A percentile compares a stretch with the other conserved stretches of the same genome.
Evolutionary conservation across 176 grass and related monocot genomes (phyloP).

Genomic region (Carex myosuroides): DNA sequence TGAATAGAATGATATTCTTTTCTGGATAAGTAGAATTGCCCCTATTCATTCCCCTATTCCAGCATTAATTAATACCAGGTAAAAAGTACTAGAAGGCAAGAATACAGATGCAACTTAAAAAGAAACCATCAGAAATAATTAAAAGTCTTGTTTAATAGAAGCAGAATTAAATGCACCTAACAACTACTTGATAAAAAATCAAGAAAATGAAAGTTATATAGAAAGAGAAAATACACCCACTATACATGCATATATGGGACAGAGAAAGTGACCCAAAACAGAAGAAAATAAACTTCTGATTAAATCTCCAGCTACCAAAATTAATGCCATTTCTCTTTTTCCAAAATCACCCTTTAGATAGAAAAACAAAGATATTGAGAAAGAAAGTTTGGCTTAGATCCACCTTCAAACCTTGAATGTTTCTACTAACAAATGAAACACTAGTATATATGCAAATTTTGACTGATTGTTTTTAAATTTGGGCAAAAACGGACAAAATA

Average conservation of each 20-base stretch:
- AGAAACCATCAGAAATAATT: not conserved
- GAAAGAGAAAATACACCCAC: not conserved
- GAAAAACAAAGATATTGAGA: not conserved
- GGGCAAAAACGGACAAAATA: too few relatives aligned
- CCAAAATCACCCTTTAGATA: not conserved
- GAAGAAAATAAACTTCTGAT: not conserved
- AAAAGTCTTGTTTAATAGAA: not conserved
- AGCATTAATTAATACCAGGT: not conserved
- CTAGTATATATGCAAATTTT: not conserved
- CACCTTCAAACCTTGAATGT: not conserved
- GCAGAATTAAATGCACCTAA: conserved; percentile 20
- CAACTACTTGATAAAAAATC: conserved; percentile 13
- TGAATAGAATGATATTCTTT: not conserved
- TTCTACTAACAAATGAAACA: not conserved
- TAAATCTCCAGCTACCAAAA: conserved; percentile 19
- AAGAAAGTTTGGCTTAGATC: not conserved
- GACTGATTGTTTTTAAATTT: too few relatives aligned
- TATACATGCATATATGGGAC: conserved; percentile 9
- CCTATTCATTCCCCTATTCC: not conserved
- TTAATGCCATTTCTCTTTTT: not conserved
- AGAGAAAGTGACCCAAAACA: conserved; percentile 24
- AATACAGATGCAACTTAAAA: conserved; percentile 4
- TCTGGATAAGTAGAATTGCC: not conserved
- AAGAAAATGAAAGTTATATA: not conserved
- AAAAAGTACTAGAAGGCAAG: not conserved